Percentiles rank a stretch among this genome's conserved stretches.
Conservation (phyloP, 352 stramenopile species). For the Phytophthora cactorum region DNA sequence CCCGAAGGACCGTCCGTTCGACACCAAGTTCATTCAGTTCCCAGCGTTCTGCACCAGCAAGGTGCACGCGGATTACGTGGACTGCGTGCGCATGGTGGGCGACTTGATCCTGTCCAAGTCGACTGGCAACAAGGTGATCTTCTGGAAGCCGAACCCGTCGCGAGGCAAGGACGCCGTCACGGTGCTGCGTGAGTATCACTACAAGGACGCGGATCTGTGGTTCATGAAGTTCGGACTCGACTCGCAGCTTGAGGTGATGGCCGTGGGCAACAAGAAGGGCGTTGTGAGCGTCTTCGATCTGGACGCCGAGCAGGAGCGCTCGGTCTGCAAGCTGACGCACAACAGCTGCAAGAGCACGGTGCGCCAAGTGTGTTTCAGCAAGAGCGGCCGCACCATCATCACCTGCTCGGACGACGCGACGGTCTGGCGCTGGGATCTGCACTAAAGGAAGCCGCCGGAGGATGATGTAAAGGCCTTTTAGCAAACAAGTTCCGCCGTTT, state of each 20-base stretch:
- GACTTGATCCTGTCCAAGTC: constrained; percentile 85
- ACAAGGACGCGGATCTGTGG: constrained; percentile 87
- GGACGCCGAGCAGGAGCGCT: constrained; percentile 73
- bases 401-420: constrained; percentile 78
- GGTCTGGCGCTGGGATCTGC: constrained; percentile 79
- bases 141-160: constrained; percentile 92
- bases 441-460: constrained; percentile 18
- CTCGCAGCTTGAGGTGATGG: constrained; percentile 76
- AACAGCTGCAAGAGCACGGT: constrained; percentile 81
- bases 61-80: constrained; percentile 91
- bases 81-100: constrained; percentile 88
- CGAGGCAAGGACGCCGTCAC: constrained; percentile 82
- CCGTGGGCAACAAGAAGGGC: constrained; percentile 84
- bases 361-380: constrained; percentile 81
- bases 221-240: constrained; percentile 89
- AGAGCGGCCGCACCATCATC: constrained; percentile 71
- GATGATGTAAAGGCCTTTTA: neutral
- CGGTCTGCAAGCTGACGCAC: constrained; percentile 75
- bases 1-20: constrained; percentile 68
- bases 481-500: neutral
- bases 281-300: constrained; percentile 83
- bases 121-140: constrained; percentile 89
- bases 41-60: constrained; percentile 92
- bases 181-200: constrained; percentile 82
- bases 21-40: constrained; percentile 90